Percentiles rank a stretch among this genome's conserved stretches.
Evolutionary conservation across 2,329 filamentous ascomycete genomes (phyloP).

Genomic region (Gaeumannomyces sp.): DNA sequence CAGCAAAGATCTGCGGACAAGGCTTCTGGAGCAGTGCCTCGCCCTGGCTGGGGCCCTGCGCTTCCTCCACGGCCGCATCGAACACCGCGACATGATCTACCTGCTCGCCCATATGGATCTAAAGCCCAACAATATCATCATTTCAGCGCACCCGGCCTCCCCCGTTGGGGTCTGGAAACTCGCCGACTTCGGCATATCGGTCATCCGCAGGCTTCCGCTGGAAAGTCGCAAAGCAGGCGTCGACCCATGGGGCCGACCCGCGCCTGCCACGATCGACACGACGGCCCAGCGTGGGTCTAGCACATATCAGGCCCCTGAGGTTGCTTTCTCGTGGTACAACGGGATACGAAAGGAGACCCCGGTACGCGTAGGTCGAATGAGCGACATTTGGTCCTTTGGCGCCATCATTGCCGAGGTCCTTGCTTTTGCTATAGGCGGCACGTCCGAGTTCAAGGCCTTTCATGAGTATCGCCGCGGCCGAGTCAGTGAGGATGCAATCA

Average conservation of each 20-base stretch:
- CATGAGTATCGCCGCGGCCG: not conserved
- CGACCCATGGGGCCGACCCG: not conserved
- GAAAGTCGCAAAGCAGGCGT: too few species aligned
- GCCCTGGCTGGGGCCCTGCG: slow-evolving; percentile 12
- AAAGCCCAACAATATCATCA: slow-evolving; percentile 13
- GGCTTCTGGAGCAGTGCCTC: slow-evolving; percentile 11
- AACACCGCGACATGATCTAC: slow-evolving; percentile 9
- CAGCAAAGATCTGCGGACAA: not conserved
- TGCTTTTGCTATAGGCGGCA: slow-evolving; percentile 7
- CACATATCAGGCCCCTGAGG: slow-evolving; percentile 12
- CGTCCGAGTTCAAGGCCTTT: slow-evolving; percentile 3
- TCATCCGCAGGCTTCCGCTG: slow-evolving; percentile 4
- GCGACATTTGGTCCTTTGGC: slow-evolving; percentile 14
- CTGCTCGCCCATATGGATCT: slow-evolving; percentile 13
- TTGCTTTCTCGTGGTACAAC: not conserved
- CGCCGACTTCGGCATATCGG: slow-evolving; percentile 14
- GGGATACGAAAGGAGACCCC: not conserved
- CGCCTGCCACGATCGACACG: slow-evolving; percentile 8
- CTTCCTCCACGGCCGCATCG: slow-evolving; percentile 13
- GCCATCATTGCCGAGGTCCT: slow-evolving; percentile 13
- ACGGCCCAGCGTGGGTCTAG: slow-evolving; percentile 6
- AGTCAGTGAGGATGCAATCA: not conserved
- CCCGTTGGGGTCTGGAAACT: slow-evolving; percentile 13
- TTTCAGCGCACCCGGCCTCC: slow-evolving; percentile 7
- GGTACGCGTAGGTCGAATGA: not conserved